Conservation (phyloP, 192 early-diverging fungal genomes). For the Mortierella hygrophila region DNA sequence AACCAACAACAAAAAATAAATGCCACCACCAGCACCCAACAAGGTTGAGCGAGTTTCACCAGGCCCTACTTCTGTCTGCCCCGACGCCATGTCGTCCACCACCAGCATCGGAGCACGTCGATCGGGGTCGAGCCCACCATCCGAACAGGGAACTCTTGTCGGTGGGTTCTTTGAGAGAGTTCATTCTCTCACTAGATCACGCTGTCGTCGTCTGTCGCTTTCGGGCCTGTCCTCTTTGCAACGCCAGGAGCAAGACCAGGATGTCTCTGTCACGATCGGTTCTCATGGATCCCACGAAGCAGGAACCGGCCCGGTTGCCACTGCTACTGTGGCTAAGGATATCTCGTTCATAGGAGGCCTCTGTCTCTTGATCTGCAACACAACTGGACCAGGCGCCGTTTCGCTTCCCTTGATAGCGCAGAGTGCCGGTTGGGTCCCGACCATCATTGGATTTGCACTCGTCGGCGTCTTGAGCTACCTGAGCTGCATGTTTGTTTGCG, state of each 20-base stretch:
- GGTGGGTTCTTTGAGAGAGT: not conserved
- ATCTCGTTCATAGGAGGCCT: conserved; percentile 61
- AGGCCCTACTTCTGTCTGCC: not conserved
- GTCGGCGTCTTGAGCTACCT: conserved; percentile 70
- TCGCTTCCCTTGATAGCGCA: conserved; percentile 42
- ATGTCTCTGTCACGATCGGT: not conserved
- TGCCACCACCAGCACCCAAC: not conserved
- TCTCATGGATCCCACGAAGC: not conserved
- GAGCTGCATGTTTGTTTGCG: conserved; percentile 75
- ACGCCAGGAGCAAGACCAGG: not conserved
- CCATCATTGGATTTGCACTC: conserved; percentile 66
- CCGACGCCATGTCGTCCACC: not conserved
- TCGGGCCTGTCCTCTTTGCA: not conserved
- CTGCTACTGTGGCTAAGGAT: conserved; percentile 27
- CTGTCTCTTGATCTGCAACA: conserved; percentile 56
- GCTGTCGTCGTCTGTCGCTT: not conserved
- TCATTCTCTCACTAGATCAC: not conserved
- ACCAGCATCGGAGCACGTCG: not conserved
- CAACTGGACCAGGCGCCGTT: conserved; percentile 56
- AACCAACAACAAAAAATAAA: not conserved
- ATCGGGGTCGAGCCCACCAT: not conserved
- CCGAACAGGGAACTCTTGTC: not conserved
- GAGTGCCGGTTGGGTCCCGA: conserved; percentile 43
- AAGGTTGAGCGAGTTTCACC: not conserved
- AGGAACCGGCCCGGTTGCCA: not conserved